Conservation (phyloP, 2,329 filamentous ascomycete species). For the Fusarium musae region DNA sequence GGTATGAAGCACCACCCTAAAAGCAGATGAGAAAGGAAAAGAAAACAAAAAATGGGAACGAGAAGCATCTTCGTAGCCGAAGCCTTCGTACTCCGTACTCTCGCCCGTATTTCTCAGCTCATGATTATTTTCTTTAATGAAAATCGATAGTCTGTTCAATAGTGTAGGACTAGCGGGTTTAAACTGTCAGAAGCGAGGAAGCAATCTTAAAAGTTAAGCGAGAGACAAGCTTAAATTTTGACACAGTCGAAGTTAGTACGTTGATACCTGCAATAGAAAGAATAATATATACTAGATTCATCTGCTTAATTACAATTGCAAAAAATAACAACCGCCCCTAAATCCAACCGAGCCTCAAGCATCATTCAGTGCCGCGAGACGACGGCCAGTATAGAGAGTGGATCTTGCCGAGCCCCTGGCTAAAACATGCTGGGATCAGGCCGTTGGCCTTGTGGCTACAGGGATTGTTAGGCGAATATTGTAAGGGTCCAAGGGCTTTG, state of each 20-base stretch:
- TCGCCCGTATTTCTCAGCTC: not conserved
- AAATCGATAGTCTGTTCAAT: not conserved
- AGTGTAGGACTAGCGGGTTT: not conserved
- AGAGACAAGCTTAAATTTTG: not conserved
- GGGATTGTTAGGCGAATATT: too few species aligned
- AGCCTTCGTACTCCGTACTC: not conserved
- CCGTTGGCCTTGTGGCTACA: too few species aligned
- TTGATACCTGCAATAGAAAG: too few species aligned
- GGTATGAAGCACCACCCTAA: not conserved
- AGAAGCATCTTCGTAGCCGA: not conserved
- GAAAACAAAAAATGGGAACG: accelerated
- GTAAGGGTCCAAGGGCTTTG: too few species aligned
- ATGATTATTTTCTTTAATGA: not conserved
- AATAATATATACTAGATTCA: too few species aligned
- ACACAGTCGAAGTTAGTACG: not conserved
- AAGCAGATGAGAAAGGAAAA: too few species aligned
- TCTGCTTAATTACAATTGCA: too few species aligned
- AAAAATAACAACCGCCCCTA: too few species aligned
- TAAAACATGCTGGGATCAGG: too few species aligned
- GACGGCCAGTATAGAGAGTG: too few species aligned
- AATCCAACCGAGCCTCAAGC: accelerated
- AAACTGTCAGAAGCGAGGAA: not conserved
- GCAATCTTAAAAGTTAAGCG: not conserved
- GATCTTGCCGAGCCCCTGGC: too few species aligned
- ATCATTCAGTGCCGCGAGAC: accelerated